Conservation (phyloP, 495 filamentous ascomycete genomes). For the Pseudoneurospora amorphoporcata region DNA sequence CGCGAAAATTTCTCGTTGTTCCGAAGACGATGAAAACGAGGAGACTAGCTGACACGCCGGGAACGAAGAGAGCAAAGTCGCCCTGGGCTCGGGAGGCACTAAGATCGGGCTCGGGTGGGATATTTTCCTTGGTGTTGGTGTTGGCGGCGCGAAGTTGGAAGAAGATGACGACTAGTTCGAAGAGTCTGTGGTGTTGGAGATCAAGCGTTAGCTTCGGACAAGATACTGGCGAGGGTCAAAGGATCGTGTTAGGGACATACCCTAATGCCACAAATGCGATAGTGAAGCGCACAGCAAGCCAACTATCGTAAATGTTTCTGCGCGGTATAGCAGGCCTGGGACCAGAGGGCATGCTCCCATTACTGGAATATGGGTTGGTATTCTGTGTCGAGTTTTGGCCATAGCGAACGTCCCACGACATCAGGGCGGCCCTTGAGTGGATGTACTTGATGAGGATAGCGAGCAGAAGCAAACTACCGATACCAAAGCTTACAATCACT, state of each 20-base stretch:
- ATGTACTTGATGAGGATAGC: constrained; percentile 37
- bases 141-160: constrained; percentile 29
- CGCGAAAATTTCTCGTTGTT: constrained; percentile 29
- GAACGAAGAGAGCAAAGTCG: constrained; percentile 34
- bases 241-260: constrained; percentile 1
- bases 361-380: not conserved
- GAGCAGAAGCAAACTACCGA: constrained; percentile 30
- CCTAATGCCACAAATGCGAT: constrained; percentile 36
- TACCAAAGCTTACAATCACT: constrained; percentile 33
- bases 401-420: constrained; percentile 29
- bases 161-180: constrained; percentile 33
- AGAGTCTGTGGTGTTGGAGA: constrained; percentile 11
- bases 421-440: constrained; percentile 27
- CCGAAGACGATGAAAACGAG: constrained; percentile 33
- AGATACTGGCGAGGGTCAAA: too few species aligned
- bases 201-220: not conserved
- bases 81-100: constrained; percentile 20
- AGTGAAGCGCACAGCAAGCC: constrained; percentile 35
- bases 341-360: not conserved
- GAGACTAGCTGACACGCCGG: constrained; percentile 30
- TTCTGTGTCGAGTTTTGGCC: constrained; percentile 13
- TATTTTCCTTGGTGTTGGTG: constrained; percentile 22
- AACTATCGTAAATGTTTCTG: constrained; percentile 35
- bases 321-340: not conserved
- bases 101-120: constrained; percentile 25